These are phyloP conservation scores for Zymoseptoria passerinii DNA, from an alignment of 2,329 filamentous ascomycete genomes.

Conservation along the genomic window DNA sequence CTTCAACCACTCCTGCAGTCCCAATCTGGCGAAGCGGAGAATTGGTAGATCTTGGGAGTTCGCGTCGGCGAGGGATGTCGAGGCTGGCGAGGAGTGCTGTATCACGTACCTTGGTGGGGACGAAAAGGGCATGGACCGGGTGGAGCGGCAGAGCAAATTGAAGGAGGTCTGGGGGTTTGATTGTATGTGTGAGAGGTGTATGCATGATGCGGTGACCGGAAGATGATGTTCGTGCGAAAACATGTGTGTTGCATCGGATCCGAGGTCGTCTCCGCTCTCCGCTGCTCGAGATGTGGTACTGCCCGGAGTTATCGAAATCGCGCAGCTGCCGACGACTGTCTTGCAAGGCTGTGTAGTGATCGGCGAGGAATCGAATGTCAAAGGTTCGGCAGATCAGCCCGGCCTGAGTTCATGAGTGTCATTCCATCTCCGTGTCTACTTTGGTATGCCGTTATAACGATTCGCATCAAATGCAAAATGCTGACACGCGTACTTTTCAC, in stretches of 20 bases:
- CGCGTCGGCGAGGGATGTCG: slow-evolving; percentile 28
- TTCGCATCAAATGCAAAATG: not conserved
- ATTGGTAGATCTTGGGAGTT: slow-evolving; percentile 37
- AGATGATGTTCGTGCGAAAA: not conserved
- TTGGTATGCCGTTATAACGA: not conserved
- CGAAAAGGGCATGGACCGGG: slow-evolving; percentile 33
- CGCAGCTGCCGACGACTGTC: no score
- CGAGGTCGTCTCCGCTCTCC: not conserved
- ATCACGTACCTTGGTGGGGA: slow-evolving; percentile 44
- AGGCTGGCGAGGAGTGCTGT: slow-evolving; percentile 36
- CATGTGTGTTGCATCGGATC: no score
- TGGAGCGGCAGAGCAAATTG: slow-evolving; percentile 32
- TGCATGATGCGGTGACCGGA: slow-evolving; percentile 1
- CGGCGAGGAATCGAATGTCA: not conserved
- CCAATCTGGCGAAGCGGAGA: slow-evolving; percentile 37
- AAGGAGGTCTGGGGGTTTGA: slow-evolving; percentile 39
- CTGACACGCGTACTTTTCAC: no score
- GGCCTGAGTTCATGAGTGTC: not conserved
- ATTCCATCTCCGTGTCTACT: not conserved
- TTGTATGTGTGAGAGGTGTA: slow-evolving; percentile 36
- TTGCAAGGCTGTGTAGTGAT: no score
- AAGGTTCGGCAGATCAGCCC: not conserved
- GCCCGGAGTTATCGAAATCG: no score
- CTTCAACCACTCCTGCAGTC: slow-evolving; percentile 42
- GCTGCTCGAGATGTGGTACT: no score